Percentiles rank a stretch among this genome's conserved stretches.
phyloP scores from a whole-genome alignment of 1,139 yeast genomes.

The Magnusiomyces tetraspermus region DNA sequence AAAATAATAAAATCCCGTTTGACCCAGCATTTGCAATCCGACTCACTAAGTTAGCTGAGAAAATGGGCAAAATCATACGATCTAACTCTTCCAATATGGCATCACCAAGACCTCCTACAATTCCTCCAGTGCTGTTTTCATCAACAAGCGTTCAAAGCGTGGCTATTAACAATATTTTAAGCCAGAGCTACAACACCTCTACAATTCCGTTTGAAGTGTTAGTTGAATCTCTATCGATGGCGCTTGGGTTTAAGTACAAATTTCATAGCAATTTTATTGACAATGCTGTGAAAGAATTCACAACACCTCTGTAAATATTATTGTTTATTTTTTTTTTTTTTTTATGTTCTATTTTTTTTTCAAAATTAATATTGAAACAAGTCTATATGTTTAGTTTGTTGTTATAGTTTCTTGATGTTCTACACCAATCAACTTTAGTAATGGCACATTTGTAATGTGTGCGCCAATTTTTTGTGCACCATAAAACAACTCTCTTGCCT shows the following conservation, averaged over 20 bases:
- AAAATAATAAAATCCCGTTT: background rate
- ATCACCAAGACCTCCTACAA: background rate
- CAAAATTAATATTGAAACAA: background rate
- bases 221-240: background rate
- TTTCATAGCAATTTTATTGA: background rate
- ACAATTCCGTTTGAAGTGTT: background rate
- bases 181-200: background rate
- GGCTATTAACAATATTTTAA: background rate
- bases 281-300: background rate
- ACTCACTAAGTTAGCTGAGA: conserved; percentile 2
- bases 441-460: background rate
- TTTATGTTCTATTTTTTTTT: too few relatives aligned
- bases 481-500: conserved; percentile 17
- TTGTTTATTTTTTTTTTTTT: too few relatives aligned
- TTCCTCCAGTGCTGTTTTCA: background rate
- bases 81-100: background rate
- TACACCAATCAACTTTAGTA: background rate
- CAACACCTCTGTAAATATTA: background rate
- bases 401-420: too few relatives aligned
- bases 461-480: conserved; percentile 18
- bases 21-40: background rate
- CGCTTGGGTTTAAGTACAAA: background rate
- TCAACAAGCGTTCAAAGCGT: background rate
- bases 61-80: conserved; percentile 1
- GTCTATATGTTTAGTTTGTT: background rate